Evolutionary conservation across 495 filamentous ascomycete species (phyloP).

Genomic region (Neurospora sp.): DNA sequence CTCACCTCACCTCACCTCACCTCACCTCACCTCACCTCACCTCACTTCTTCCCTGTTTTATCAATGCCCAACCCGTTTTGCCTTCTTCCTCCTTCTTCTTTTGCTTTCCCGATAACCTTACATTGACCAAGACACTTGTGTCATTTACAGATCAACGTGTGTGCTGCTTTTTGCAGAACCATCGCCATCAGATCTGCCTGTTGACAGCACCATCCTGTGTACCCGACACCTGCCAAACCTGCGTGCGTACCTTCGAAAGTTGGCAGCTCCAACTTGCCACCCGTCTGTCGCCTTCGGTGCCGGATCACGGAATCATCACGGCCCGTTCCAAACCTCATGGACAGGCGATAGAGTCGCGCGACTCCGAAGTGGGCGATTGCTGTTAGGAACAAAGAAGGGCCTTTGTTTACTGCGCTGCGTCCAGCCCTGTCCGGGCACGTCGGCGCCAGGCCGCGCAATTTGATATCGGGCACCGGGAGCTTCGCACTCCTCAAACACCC

Average conservation of each 20-base stretch:
- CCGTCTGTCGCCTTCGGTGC: neutral
- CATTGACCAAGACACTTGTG: neutral
- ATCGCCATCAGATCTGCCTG: neutral
- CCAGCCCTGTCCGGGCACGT: neutral
- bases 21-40: neutral
- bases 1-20: neutral
- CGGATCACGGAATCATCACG: neutral
- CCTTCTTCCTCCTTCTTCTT: neutral
- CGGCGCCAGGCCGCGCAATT: neutral
- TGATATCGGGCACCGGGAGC: neutral
- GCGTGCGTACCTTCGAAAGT: neutral
- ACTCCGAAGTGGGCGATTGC: neutral
- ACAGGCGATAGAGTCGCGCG: neutral
- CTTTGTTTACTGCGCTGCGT: neutral
- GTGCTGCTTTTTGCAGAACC: neutral
- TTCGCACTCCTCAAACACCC: neutral
- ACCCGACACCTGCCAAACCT: neutral
- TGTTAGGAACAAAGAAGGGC: neutral
- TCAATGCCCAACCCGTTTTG: neutral
- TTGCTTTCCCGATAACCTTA: neutral
- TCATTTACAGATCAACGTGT: neutral
- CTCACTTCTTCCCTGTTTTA: neutral
- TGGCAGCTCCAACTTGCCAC: neutral
- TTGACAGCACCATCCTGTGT: neutral
- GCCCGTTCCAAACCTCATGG: neutral